Percentiles rank a stretch among this genome's conserved stretches.
These are phyloP conservation scores for Euphorbia lathyris DNA, from an alignment of 345 rosid genomes.

Conservation along the genomic window DNA sequence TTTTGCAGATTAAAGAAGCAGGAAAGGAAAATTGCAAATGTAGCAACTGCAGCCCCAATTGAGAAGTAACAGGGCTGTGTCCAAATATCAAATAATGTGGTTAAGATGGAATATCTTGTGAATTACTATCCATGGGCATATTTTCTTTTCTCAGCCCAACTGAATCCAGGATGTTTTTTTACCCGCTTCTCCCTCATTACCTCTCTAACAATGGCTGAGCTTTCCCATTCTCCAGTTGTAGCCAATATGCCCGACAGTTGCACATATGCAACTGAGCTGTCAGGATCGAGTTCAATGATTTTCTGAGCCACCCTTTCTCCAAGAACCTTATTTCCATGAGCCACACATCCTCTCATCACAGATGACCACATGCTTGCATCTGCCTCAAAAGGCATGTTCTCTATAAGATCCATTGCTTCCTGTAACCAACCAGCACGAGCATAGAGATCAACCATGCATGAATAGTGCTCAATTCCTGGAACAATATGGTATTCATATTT, in stretches of 20 bases:
- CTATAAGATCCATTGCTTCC: constrained; percentile 58
- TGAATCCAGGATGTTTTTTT: constrained; percentile 51
- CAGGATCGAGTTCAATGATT: constrained; percentile 78
- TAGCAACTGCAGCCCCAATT: neutral
- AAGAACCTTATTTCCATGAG: constrained; percentile 55
- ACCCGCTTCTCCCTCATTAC: constrained; percentile 45
- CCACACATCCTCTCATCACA: constrained; percentile 71
- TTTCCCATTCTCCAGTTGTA: constrained; percentile 76
- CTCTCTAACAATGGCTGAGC: constrained; percentile 50
- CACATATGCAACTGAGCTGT: constrained; percentile 66
- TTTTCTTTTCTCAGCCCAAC: constrained; percentile 41
- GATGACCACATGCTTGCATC: constrained; percentile 77
- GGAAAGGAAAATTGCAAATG: neutral
- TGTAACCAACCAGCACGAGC: constrained; percentile 69
- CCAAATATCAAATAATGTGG: neutral
- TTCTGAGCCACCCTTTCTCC: constrained; percentile 64
- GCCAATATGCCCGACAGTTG: constrained; percentile 68
- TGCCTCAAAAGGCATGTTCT: constrained; percentile 54
- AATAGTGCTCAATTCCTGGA: constrained; percentile 69
- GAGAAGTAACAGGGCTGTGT: neutral
- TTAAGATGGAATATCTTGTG: neutral
- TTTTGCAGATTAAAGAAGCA: neutral
- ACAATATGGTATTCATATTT: constrained; percentile 46
- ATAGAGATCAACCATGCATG: constrained; percentile 79
- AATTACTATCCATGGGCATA: neutral